Evolutionary conservation across 352 stramenopile species (phyloP).

Genomic region (Globisporangium perplexum): DNA sequence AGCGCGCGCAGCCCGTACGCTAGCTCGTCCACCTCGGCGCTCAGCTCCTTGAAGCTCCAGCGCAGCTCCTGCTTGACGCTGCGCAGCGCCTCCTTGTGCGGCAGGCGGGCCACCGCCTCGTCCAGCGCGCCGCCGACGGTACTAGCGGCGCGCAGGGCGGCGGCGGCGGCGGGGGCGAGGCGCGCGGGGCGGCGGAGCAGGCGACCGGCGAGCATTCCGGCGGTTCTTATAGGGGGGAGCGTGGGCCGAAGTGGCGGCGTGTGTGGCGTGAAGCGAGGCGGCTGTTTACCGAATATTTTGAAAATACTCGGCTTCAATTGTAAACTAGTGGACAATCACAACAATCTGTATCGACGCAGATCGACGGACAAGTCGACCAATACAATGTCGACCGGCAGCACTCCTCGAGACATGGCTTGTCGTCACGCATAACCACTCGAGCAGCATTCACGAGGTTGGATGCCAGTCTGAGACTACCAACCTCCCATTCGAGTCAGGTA

Average conservation of each 20-base stretch:
- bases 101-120: slow-evolving; percentile 68
- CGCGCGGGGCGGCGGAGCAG: slow-evolving; percentile 49
- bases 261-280: background rate
- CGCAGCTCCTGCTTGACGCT: slow-evolving; percentile 80
- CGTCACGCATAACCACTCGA: no score
- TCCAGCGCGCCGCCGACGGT: slow-evolving; percentile 67
- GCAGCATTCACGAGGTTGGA: no score
- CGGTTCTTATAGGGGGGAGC: background rate
- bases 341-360: no score
- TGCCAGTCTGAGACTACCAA: no score
- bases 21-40: slow-evolving; percentile 63
- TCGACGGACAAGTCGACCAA: no score
- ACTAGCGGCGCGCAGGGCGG: slow-evolving; percentile 32
- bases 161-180: slow-evolving; percentile 27
- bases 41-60: slow-evolving; percentile 85
- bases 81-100: slow-evolving; percentile 84
- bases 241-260: background rate
- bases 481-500: no score
- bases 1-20: slow-evolving; percentile 74
- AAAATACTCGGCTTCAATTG: no score
- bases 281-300: background rate
- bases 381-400: no score
- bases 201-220: slow-evolving; percentile 37
- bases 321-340: no score
- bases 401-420: no score